Conservation (phyloP, 2,329 filamentous ascomycete genomes). For the Tympanopsis confertula region DNA sequence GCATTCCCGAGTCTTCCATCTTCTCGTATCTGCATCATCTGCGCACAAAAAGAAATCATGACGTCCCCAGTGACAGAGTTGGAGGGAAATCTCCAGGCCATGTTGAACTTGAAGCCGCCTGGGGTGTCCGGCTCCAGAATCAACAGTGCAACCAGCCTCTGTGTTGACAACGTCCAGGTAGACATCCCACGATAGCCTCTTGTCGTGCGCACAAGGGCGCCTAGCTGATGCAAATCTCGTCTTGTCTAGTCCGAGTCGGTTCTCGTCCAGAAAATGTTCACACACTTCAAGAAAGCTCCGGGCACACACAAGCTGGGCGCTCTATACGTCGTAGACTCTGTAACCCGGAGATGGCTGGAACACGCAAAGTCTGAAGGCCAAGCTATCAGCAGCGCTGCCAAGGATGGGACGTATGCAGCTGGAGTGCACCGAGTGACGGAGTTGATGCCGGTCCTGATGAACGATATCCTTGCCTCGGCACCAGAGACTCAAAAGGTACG, state of each 20-base stretch:
- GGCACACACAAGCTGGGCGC: conserved; percentile 95
- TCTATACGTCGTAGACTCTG: conserved; percentile 99
- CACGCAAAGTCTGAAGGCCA: conserved; percentile 81
- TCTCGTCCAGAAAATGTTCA: conserved; percentile 90
- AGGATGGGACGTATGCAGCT: conserved; percentile 85
- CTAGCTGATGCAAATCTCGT: conserved; percentile 12
- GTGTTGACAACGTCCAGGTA: conserved; percentile 85
- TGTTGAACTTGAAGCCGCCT: conserved; percentile 82
- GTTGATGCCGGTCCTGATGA: conserved; percentile 85
- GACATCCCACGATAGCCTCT: conserved; percentile 14
- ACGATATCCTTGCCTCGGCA: conserved; percentile 79
- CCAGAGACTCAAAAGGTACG: conserved; percentile 96
- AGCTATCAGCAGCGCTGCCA: conserved; percentile 65
- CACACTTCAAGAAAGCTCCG: conserved; percentile 90
- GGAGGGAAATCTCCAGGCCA: conserved; percentile 78
- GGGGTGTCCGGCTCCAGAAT: conserved; percentile 92
- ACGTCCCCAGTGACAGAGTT: conserved; percentile 81
- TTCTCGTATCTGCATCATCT: too few species aligned
- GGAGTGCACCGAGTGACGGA: conserved; percentile 95
- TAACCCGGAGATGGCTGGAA: conserved; percentile 97
- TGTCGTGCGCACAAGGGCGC: conserved; percentile 2
- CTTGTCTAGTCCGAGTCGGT: conserved; percentile 72
- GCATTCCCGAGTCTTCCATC: too few species aligned
- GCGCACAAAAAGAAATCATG: too few species aligned
- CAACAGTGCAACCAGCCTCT: conserved; percentile 72